Percentiles rank a stretch among this genome's conserved stretches.
Evolutionary conservation across 495 filamentous ascomycete genomes (phyloP).

Genomic region (Aspergillus panamensis): DNA sequence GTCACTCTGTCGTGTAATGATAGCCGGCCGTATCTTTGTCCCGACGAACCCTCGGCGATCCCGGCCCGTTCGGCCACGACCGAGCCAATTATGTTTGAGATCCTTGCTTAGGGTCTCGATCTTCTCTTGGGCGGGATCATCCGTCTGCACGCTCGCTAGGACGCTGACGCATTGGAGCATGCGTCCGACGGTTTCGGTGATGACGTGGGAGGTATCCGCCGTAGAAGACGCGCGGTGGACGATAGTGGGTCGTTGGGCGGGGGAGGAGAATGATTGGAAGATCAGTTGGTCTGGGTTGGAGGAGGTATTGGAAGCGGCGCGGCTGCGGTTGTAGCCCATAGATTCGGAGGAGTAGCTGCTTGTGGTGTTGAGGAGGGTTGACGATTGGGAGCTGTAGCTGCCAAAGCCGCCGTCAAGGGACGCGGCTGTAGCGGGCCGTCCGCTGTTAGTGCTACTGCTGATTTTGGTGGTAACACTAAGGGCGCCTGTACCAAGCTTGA

Average conservation of each 20-base stretch:
- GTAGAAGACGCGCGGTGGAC: slow-evolving; percentile 34
- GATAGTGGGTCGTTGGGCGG: slow-evolving; percentile 41
- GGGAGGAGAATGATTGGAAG: slow-evolving; percentile 54
- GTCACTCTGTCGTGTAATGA: slow-evolving; percentile 26
- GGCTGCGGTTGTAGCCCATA: slow-evolving; percentile 50
- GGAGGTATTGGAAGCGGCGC: slow-evolving; percentile 87
- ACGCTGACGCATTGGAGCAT: slow-evolving; percentile 98
- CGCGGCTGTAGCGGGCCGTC: slow-evolving; percentile 65
- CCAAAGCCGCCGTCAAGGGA: slow-evolving; percentile 66
- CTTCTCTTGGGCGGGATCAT: slow-evolving; percentile 70
- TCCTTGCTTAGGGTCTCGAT: slow-evolving; percentile 80
- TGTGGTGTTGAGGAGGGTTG: slow-evolving; percentile 61
- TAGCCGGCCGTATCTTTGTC: slow-evolving; percentile 49
- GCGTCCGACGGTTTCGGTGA: slow-evolving; percentile 86
- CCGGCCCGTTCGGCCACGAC: slow-evolving; percentile 81
- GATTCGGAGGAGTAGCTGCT: slow-evolving; percentile 50
- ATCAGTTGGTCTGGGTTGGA: slow-evolving; percentile 47
- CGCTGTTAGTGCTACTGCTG: slow-evolving; percentile 45
- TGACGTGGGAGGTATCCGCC: slow-evolving; percentile 70
- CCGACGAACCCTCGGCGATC: slow-evolving; percentile 88
- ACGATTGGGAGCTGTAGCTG: slow-evolving; percentile 72
- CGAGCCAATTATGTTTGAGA: slow-evolving; percentile 95
- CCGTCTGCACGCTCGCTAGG: slow-evolving; percentile 68
- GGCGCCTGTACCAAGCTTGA: slow-evolving; percentile 57
- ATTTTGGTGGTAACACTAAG: slow-evolving; percentile 47